Evolutionary conservation across 106 monocot genomes (phyloP).

Genomic region (Amphibolis antarctica): DNA sequence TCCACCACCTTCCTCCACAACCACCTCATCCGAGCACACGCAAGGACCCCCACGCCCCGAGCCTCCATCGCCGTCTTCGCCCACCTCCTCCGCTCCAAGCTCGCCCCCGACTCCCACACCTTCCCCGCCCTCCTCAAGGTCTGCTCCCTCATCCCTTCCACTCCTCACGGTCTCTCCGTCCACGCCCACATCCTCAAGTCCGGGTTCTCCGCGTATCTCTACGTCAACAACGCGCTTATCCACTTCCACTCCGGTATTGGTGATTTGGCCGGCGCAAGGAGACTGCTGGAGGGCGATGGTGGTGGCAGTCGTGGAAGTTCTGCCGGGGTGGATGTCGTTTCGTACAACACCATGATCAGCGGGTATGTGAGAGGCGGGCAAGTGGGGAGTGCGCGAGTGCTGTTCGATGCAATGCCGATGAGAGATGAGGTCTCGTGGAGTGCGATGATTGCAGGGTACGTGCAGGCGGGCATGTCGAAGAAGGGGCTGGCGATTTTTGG

Average conservation of each 20-base stretch:
- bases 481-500: conserved; percentile 28
- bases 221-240: conserved; percentile 20
- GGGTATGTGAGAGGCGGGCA: conserved; percentile 21
- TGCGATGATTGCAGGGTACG: conserved; percentile 36
- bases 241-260: conserved; percentile 10
- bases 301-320: too few species aligned
- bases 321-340: background rate
- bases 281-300: background rate
- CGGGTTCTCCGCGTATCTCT: conserved; percentile 4
- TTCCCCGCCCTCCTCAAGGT: conserved; percentile 14
- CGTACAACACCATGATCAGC: conserved; percentile 41
- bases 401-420: conserved; percentile 45
- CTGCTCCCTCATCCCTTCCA: conserved; percentile 2
- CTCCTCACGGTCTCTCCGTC: conserved; percentile 7
- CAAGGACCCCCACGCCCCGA: background rate
- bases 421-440: conserved; percentile 39
- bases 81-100: conserved; percentile 15
- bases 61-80: conserved; percentile 4
- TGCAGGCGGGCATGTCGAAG: conserved; percentile 17
- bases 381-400: conserved; percentile 5
- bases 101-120: conserved; percentile 20
- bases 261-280: background rate
- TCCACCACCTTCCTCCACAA: conserved; percentile 12
- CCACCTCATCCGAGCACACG: conserved; percentile 19
- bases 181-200: conserved; percentile 8